Conservation (phyloP, 352 stramenopile genomes). For the Globisporangium iwayamae region DNA sequence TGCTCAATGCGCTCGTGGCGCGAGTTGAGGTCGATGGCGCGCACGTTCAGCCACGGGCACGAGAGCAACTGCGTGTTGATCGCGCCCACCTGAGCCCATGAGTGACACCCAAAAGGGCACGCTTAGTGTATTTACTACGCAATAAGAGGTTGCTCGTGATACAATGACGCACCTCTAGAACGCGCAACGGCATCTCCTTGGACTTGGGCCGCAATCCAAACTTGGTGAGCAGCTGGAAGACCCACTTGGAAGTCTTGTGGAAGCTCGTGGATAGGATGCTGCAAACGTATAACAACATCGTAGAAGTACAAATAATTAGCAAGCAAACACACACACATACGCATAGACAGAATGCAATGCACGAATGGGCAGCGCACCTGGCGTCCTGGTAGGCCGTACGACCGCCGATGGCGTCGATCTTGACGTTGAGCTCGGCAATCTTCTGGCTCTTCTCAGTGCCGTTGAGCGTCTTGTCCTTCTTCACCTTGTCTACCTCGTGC, state of each 20-base stretch:
- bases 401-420: constrained; percentile 86
- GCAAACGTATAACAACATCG: no score
- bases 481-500: constrained; percentile 60
- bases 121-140: no score
- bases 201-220: constrained; percentile 67
- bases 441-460: constrained; percentile 26
- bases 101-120: neutral
- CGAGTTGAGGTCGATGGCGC: constrained; percentile 94
- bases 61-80: constrained; percentile 97
- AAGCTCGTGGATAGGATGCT: constrained; percentile 93
- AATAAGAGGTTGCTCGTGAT: neutral
- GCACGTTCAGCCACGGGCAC: constrained; percentile 89
- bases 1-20: constrained; percentile 89
- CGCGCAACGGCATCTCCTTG: constrained; percentile 49
- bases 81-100: constrained; percentile 84
- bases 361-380: constrained; percentile 17
- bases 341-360: no score
- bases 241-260: constrained; percentile 95
- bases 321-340: no score
- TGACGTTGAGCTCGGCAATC: constrained; percentile 56
- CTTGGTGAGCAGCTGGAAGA: constrained; percentile 87
- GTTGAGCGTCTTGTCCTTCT: constrained; percentile 29
- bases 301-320: no score
- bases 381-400: constrained; percentile 93
- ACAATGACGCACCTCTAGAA: constrained; percentile 48